Evolutionary conservation across 2,329 filamentous ascomycete genomes (phyloP).

Genomic region (Biscogniauxia sp.): DNA sequence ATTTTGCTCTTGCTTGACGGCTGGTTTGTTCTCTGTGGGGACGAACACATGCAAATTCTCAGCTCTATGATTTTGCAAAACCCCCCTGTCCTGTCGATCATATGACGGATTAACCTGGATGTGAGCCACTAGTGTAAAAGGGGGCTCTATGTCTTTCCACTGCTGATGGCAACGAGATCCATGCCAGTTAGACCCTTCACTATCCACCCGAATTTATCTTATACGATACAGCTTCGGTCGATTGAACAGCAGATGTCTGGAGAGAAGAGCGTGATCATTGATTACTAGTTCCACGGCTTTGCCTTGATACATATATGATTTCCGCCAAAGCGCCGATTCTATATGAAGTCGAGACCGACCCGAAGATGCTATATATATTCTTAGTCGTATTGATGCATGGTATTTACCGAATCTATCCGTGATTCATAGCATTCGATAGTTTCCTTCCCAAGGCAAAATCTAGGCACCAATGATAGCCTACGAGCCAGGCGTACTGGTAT

Average conservation of each 20-base stretch:
- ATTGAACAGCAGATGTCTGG: background rate
- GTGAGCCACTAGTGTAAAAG: background rate
- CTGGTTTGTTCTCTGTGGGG: background rate
- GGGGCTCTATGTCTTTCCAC: background rate
- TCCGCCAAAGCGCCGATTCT: conserved; percentile 1
- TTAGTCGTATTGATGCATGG: conserved; percentile 10
- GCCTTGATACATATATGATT: conserved; percentile 7
- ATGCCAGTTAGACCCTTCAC: background rate
- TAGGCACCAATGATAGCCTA: conserved; percentile 5
- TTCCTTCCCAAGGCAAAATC: background rate
- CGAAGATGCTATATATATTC: conserved; percentile 6
- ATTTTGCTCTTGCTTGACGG: background rate
- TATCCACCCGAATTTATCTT: background rate
- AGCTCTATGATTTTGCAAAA: no score
- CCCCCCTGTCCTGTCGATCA: background rate
- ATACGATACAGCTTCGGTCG: background rate
- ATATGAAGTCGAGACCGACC: background rate
- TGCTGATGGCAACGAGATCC: background rate
- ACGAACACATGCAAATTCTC: background rate
- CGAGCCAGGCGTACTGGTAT: conserved; percentile 23
- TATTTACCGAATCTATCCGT: conserved; percentile 12
- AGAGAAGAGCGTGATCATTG: conserved; percentile 18
- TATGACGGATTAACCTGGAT: background rate
- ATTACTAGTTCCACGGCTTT: conserved; percentile 7
- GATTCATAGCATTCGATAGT: conserved; percentile 9